These are phyloP conservation scores for Xylariaceae sp. DNA, from an alignment of 2,329 filamentous ascomycete genomes.

Conservation along the genomic window DNA sequence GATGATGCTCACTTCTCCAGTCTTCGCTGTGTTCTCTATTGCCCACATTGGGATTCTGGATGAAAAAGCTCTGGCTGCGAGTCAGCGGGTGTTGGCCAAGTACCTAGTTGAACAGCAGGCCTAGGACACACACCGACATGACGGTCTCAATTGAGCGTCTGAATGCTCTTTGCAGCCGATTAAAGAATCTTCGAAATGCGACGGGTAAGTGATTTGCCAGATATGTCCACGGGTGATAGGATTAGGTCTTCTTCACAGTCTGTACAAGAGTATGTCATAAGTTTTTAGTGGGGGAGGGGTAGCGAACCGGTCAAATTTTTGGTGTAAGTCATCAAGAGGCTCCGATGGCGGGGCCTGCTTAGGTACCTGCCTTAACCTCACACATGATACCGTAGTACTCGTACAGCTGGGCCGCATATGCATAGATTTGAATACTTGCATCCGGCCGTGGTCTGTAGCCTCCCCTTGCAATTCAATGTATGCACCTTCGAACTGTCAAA, in stretches of 20 bases:
- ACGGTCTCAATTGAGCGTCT: constrained; percentile 4
- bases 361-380: too few relatives aligned
- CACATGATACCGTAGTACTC: too few relatives aligned
- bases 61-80: constrained; percentile 59
- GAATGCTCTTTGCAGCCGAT: too few relatives aligned
- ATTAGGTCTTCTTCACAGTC: constrained; percentile 1
- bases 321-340: constrained; percentile 4
- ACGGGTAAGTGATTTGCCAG: too few relatives aligned
- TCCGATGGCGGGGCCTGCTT: constrained; percentile 22
- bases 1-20: constrained; percentile 64
- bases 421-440: too few relatives aligned
- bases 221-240: too few relatives aligned
- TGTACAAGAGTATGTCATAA: constrained; percentile 2
- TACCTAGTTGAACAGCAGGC: too few relatives aligned
- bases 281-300: constrained; percentile 13
- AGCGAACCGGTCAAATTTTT: constrained; percentile 4
- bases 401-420: too few relatives aligned
- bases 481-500: too few relatives aligned
- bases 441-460: too few relatives aligned
- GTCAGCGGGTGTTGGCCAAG: constrained; percentile 8
- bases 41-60: constrained; percentile 74
- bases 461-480: too few relatives aligned
- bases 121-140: constrained; percentile 22
- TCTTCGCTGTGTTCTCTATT: constrained; percentile 72
- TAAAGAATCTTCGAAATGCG: too few relatives aligned